Base-by-base conservation (phyloP, 2,329 filamentous ascomycete species). In the Colletotrichum aenigma region DNA sequence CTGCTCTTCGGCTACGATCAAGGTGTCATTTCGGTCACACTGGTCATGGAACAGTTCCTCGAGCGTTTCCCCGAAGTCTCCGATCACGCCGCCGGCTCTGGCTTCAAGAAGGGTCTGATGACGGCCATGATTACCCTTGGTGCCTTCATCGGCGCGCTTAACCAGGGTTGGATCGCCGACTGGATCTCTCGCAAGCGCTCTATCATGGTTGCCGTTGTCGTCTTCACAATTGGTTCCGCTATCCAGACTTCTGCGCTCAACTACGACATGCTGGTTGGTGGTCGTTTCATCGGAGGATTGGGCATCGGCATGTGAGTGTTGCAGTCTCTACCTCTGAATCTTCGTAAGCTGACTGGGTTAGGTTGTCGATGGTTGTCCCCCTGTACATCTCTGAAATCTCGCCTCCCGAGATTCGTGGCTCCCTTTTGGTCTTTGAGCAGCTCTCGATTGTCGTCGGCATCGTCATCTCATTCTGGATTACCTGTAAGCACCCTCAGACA, bases 41-140 rank as follows among this genome's bases (percentile, higher is more conserved):
- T 82, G 52, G 79, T 79, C 43, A 78, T 81, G 36, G 78, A 79
- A 3, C 71, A 78, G 48, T 82, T 82, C 7, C 86, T 87, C 82
- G 82, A 86, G 71, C 78, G 80, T 0, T 86, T 85, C 73, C 79
- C 80, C 4, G 78, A 84, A 32, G 83, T 84, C 1, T 79, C 82
- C 0, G 80, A 83, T 8, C 68, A 74, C 3, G 83, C 82, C 7
- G 79, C 84, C 9, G 87, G 87, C 3, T 83, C 85, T 4, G 86
- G 86, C 6, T 75, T 73, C 73, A 75, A 68, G 70, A 75, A 75
- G 56, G 73, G 73, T n/a, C 64, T 75, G 6, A 80, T 84, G 79
- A 84, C 82, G 3, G 80, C 85, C 5, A 87, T 89, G 78, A 85
- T 92, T 30, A 88, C 91, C 79, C 84, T 92, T 4, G 90, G 90